Percentiles rank a stretch among this genome's conserved stretches.
These are phyloP conservation scores for Theobroma grandiflorum DNA, from an alignment of 441 rosid species.

Conservation along the genomic window DNA sequence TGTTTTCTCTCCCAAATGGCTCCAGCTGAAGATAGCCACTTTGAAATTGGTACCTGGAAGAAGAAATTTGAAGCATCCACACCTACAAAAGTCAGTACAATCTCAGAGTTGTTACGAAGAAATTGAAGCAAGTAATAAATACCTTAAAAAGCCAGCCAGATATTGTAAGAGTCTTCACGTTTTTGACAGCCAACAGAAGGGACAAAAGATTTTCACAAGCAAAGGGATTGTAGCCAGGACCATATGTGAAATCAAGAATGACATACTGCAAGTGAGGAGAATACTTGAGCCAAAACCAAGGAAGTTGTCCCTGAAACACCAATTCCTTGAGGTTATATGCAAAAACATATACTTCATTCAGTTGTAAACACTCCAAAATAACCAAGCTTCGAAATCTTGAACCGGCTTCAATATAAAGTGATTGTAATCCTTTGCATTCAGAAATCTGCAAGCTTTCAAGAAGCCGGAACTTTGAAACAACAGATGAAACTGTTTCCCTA, in stretches of 20 bases:
- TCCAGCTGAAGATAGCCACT: slow-evolving; percentile 15
- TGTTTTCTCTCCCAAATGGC: slow-evolving; percentile 18
- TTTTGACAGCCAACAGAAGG: neutral
- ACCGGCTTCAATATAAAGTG: slow-evolving; percentile 11
- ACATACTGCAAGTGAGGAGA: slow-evolving; percentile 6
- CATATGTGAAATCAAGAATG: slow-evolving; percentile 17
- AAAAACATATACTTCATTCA: slow-evolving; percentile 6
- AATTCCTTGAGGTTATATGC: slow-evolving; percentile 4
- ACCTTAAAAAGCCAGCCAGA: slow-evolving; percentile 22
- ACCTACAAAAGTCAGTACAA: neutral
- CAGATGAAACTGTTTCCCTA: neutral
- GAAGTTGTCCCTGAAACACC: slow-evolving; percentile 13
- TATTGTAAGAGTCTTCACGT: slow-evolving; percentile 1
- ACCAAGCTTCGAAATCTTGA: slow-evolving; percentile 1
- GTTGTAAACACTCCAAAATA: slow-evolving; percentile 1
- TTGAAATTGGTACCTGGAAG: slow-evolving; percentile 1
- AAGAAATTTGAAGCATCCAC: neutral
- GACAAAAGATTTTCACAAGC: neutral
- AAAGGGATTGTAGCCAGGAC: slow-evolving; percentile 13
- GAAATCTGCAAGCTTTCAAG: slow-evolving; percentile 17
- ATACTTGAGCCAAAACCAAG: neutral
- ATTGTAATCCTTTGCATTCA: slow-evolving; percentile 17
- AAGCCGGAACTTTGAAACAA: neutral
- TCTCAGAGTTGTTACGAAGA: neutral
- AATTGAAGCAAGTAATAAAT: neutral